Base-by-base conservation (phyloP, 192 early-diverging fungal species). In the Rhizophagus sp. region DNA sequence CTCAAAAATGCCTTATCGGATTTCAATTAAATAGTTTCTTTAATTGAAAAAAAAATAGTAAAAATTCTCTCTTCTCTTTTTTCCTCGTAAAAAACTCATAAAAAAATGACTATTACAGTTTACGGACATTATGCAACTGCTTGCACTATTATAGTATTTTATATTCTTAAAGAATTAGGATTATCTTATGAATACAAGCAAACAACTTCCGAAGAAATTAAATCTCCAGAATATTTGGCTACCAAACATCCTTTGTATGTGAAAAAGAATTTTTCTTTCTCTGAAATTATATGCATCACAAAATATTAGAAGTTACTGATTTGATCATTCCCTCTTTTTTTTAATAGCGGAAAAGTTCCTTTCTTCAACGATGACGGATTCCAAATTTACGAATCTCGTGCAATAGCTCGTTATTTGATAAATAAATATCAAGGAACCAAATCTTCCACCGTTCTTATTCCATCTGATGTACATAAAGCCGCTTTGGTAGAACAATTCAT, bases 361-460 rank as follows among this genome's bases (percentile, higher is more conserved):
- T 76, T 84, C 24, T 77, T 87, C 52, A 69, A 79, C 19, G 83
- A 87, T 57, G 84, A 65, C 9, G 79, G 62, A 52, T 82, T 76
- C 44, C 10, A 49, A 19, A 47, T 87, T 10, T 84, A 66, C 24
- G 86, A 87, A 66, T 81, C 84, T 11, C 84, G 80, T 50, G 85
- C 86, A 11, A 87, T 87, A 33, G 33, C n/a, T 34, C 78, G 84
- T 34, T 87, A 87, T 66, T 65, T 87, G 65, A 73, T 67, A 7
- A 41, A 76, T 17, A 41, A 41, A 41, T 41, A 41, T 41, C 39
- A 41, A 41, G 39, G 39, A 30, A 69, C 30, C 9, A 36, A 69
- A 34, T 73, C 11, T 15, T 81, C 82, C 9, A 75, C 64, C 0
- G 11, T 76, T 19, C 77, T 87, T 66, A 63, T 82, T 15, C 84